Evolutionary conservation across 2,329 filamentous ascomycete genomes (phyloP).

Genomic region (Byssochlamys sp.): DNA sequence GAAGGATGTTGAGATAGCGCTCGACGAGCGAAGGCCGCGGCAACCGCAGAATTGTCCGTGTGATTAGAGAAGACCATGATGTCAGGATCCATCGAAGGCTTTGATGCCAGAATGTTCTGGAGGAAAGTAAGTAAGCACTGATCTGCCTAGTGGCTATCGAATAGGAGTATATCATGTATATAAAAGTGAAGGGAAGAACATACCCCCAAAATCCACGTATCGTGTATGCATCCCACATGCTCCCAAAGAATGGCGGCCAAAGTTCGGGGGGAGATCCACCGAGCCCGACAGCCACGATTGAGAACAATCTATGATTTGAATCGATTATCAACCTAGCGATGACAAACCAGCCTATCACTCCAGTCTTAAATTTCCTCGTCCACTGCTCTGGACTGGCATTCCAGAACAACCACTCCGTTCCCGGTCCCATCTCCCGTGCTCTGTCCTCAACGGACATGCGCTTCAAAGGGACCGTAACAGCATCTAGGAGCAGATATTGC

Average conservation of each 20-base stretch:
- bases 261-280: conserved; percentile 8
- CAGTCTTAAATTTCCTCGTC: conserved; percentile 5
- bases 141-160: not conserved
- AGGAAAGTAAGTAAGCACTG: not conserved
- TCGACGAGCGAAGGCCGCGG: conserved; percentile 12
- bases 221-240: conserved; percentile 15
- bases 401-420: conserved; percentile 56
- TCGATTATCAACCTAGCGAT: conserved; percentile 11
- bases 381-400: conserved; percentile 36
- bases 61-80: conserved; percentile 11
- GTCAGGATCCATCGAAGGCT: conserved; percentile 16
- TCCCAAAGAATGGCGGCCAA: conserved; percentile 17
- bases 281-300: conserved; percentile 12
- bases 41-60: conserved; percentile 12
- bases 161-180: not conserved
- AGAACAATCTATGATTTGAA: conserved; percentile 10
- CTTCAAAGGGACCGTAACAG: conserved; percentile 46
- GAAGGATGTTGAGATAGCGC: conserved; percentile 18
- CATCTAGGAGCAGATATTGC: not conserved
- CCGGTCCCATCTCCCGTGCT: conserved; percentile 19
- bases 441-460: conserved; percentile 65
- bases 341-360: conserved; percentile 9
- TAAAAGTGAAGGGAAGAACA: conserved; percentile 1
- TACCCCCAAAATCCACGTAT: conserved; percentile 21
- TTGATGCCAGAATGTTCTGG: conserved; percentile 23